A percentile compares a stretch with the other conserved stretches of the same genome.
These are phyloP conservation scores for Xylaria venustula DNA, from an alignment of 495 filamentous ascomycete genomes.

Conservation along the genomic window DNA sequence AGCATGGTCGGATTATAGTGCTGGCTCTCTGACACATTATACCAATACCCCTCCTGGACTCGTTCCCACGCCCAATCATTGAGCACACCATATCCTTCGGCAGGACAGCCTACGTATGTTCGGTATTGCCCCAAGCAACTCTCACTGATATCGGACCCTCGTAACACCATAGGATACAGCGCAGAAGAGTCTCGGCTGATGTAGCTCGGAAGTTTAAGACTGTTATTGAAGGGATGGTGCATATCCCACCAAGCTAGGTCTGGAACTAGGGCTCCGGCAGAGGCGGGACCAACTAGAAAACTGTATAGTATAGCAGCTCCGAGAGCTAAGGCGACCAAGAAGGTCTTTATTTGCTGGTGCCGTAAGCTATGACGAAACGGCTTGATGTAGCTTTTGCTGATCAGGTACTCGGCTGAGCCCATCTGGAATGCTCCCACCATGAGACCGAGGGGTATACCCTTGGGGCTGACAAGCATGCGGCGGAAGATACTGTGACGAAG, in stretches of 20 bases:
- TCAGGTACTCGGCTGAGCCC: slow-evolving; percentile 10
- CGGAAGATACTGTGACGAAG: not conserved
- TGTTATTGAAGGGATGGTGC: not conserved
- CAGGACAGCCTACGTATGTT: not conserved
- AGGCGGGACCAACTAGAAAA: slow-evolving; percentile 7
- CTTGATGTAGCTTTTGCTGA: slow-evolving; percentile 1
- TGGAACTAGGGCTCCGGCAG: slow-evolving; percentile 3
- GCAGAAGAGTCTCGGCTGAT: not conserved
- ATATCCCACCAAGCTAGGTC: slow-evolving; percentile 2
- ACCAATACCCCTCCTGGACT: not conserved
- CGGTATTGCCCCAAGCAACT: not conserved
- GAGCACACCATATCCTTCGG: not conserved
- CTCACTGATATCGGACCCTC: not conserved
- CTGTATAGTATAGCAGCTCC: not conserved
- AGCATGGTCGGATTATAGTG: not conserved
- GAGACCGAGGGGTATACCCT: slow-evolving; percentile 9
- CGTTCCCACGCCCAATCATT: not conserved
- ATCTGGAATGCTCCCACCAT: slow-evolving; percentile 10
- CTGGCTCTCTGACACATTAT: not conserved
- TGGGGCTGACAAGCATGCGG: slow-evolving; percentile 1
- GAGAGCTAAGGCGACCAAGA: not conserved
- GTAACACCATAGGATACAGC: not conserved
- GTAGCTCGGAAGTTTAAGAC: not conserved
- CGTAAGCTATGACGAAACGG: not conserved
- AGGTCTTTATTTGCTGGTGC: not conserved